Percentiles rank a stretch among this genome's conserved stretches.
Conservation (phyloP, 371 early-diverging fungal genomes). For the Rhizopus microsporus region DNA sequence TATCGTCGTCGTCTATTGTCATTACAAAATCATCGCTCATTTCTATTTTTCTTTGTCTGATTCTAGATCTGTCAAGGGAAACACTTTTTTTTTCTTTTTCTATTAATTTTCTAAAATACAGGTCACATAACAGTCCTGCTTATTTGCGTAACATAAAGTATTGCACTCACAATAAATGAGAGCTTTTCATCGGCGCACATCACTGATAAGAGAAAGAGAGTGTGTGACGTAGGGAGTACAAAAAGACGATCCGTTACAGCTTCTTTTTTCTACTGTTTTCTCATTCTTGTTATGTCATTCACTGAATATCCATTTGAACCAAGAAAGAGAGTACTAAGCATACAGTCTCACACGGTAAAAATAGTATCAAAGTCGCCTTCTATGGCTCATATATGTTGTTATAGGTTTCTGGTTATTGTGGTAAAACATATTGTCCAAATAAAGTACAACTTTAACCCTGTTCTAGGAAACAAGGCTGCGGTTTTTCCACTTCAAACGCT, state of each 20-base stretch:
- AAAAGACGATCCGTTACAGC: constrained; percentile 1
- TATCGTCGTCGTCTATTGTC: constrained; percentile 80
- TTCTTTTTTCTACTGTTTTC: constrained; percentile 8
- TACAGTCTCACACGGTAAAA: constrained; percentile 89
- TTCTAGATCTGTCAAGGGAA: neutral
- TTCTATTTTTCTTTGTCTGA: constrained; percentile 5
- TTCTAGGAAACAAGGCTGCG: constrained; percentile 78
- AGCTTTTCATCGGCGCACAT: too few relatives aligned
- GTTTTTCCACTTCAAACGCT: constrained; percentile 89
- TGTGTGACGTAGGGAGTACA: neutral
- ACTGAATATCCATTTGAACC: constrained; percentile 5
- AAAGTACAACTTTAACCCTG: constrained; percentile 4
- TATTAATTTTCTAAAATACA: neutral
- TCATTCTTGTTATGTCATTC: neutral
- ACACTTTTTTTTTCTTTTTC: neutral
- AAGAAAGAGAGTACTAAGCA: constrained; percentile 71
- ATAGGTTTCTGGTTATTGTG: constrained; percentile 77
- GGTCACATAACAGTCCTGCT: neutral
- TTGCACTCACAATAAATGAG: neutral
- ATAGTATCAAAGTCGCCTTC: neutral
- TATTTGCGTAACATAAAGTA: neutral
- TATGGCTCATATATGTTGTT: neutral
- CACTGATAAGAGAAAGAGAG: too few relatives aligned
- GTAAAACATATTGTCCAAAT: constrained; percentile 29
- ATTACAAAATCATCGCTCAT: constrained; percentile 69